Base-by-base conservation (phyloP, 345 rosid genomes). In the Geranium brycei region DNA sequence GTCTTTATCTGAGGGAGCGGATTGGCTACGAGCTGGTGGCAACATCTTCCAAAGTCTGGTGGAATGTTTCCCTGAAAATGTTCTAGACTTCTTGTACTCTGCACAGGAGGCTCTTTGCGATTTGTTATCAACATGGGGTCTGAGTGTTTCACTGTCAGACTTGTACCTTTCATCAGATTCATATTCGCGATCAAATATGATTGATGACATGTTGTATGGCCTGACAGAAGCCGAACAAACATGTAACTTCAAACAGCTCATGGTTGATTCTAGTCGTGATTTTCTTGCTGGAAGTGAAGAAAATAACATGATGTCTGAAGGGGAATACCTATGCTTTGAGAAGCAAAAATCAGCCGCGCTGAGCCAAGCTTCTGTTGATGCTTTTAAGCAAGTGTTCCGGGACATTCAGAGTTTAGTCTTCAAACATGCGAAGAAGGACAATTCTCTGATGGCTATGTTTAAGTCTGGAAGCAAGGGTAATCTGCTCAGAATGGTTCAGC, bases 381-480 rank as follows among this genome's bases (percentile, higher is more conserved):
- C 96, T 57, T 87, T 93, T 71, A 87, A 77, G 77, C 80, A 84
- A 47, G 84, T 85, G 0, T 90, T 79, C 19, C 80, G 90, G 62
- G 97, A 93, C 68, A 78, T 93, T 60, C 96, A 86, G 64, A 83
- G 73, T 66, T 70, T 93, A 68, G 84, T 78, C 11, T 86, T 76
- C 68, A 85, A 79, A 59, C 83, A 90, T 72, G 91, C 85, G 0
- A 74, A 75, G 12, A 71, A 69, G 41, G 85, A 82, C 13, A 93
- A 93, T 51, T 79, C 97, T 2, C 79, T 93, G 60, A 23, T 93
- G 77, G 71, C 80, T 31, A 90, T 93, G 99, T 82, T 73, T 61
- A 90, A 85, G 76, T 81, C 97, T 4, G 99, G 97, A 66, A 93
- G 99, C 77, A 93, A 93, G 80, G 99, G 99, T 19, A 93, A 81